These are phyloP conservation scores for Geotrichum aggregatum DNA, from an alignment of 1,139 yeast genomes.

Conservation along the genomic window DNA sequence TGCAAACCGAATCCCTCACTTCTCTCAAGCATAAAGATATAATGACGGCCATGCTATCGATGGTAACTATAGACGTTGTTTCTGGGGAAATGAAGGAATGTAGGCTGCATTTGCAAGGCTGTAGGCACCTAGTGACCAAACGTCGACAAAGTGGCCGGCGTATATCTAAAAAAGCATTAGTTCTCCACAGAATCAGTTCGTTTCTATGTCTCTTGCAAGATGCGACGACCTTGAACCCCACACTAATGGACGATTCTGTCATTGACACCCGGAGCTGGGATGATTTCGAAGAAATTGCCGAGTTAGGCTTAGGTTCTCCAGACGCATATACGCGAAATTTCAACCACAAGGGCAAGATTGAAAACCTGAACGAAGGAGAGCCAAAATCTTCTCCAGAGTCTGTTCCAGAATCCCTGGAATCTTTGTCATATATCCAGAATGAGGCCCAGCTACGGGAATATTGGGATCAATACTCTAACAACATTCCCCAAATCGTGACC, in stretches of 20 bases:
- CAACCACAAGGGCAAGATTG: conserved; percentile 7
- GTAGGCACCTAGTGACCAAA: conserved; percentile 68
- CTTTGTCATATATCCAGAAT: conserved; percentile 31
- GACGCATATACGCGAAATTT: conserved; percentile 17
- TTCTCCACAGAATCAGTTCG: conserved; percentile 73
- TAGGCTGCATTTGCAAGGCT: conserved; percentile 65
- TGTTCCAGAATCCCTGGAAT: conserved; percentile 12
- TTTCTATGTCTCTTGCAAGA: conserved; percentile 73
- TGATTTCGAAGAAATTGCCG: conserved; percentile 18
- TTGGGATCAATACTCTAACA: conserved; percentile 27
- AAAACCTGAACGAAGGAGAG: not conserved
- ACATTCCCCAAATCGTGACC: conserved; percentile 26
- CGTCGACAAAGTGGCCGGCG: conserved; percentile 64
- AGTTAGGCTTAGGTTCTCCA: conserved; percentile 20
- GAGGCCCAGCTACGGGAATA: conserved; percentile 32
- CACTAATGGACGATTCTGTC: conserved; percentile 19
- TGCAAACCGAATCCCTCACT: conserved; percentile 41
- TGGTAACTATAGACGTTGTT: conserved; percentile 84
- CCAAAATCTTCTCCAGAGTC: not conserved
- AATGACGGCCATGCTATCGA: conserved; percentile 74
- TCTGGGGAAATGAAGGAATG: conserved; percentile 93
- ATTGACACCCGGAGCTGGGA: conserved; percentile 21
- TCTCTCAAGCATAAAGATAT: conserved; percentile 68
- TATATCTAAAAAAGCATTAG: conserved; percentile 69
- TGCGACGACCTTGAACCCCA: conserved; percentile 35